Percentiles rank a stretch among this genome's conserved stretches.
phyloP scores from a whole-genome alignment of 1,284 basidiomycete genomes.

The Cystobasidium pallidum region DNA sequence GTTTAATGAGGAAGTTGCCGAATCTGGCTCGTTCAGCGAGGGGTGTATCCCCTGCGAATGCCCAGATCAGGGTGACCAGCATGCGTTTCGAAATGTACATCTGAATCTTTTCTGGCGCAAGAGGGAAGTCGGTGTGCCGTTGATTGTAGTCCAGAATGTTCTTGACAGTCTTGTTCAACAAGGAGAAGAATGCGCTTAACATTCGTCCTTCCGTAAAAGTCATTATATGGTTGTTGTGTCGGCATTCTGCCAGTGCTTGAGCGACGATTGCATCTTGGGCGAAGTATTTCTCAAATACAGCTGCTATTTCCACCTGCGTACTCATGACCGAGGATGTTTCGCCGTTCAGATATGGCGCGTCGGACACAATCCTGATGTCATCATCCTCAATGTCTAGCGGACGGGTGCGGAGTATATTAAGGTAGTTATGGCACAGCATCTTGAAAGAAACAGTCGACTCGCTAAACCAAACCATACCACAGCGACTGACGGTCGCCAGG shows the following conservation, averaged over 20 bases:
- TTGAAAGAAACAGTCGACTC: slow-evolving; percentile 87
- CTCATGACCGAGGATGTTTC: slow-evolving; percentile 66
- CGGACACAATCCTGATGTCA: slow-evolving; percentile 63
- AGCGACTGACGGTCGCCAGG: slow-evolving; percentile 97
- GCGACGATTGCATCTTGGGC: slow-evolving; percentile 78
- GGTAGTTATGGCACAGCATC: slow-evolving; percentile 91
- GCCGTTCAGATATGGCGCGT: slow-evolving; percentile 57
- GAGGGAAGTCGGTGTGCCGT: slow-evolving; percentile 92
- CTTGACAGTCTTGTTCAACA: slow-evolving; percentile 93
- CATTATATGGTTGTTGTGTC: slow-evolving; percentile 92
- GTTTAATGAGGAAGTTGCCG: slow-evolving; percentile 81
- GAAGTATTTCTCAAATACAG: slow-evolving; percentile 80
- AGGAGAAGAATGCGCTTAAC: slow-evolving; percentile 92
- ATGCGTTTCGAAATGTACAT: slow-evolving; percentile 90
- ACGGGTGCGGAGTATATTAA: slow-evolving; percentile 72
- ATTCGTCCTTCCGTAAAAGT: slow-evolving; percentile 92
- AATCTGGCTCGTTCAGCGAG: slow-evolving; percentile 85
- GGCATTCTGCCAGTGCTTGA: slow-evolving; percentile 64
- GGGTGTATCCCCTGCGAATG: slow-evolving; percentile 94
- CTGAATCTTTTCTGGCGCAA: slow-evolving; percentile 79
- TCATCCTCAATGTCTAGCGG: slow-evolving; percentile 68
- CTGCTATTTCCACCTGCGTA: slow-evolving; percentile 77
- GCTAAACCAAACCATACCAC: slow-evolving; percentile 99
- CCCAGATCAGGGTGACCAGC: slow-evolving; percentile 92
- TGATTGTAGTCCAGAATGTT: slow-evolving; percentile 94